phyloP scores from a whole-genome alignment of 2,329 filamentous ascomycete species.

The Pseudogymnoascus sp. region DNA sequence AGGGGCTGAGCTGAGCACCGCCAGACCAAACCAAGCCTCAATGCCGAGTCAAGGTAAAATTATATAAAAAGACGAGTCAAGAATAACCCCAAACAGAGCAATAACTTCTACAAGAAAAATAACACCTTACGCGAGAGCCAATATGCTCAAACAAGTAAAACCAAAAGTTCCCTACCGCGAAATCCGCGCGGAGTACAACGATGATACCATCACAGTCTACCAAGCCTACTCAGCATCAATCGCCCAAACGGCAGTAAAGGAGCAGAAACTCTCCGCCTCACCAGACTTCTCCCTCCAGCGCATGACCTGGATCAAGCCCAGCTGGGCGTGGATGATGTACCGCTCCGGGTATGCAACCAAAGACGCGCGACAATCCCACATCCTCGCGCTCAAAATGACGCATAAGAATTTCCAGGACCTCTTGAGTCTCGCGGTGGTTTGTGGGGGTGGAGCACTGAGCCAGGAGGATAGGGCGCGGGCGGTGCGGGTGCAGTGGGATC shows the following conservation, averaged over 20 bases:
- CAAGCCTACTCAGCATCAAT: slow-evolving; percentile 50
- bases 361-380: slow-evolving; percentile 43
- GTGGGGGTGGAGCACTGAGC: slow-evolving; percentile 26
- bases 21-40: neutral
- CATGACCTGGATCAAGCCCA: slow-evolving; percentile 60
- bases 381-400: slow-evolving; percentile 49
- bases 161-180: slow-evolving; percentile 34
- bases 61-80: neutral
- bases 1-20: neutral
- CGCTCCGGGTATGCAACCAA: slow-evolving; percentile 52
- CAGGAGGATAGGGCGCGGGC: slow-evolving; percentile 21
- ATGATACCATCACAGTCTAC: slow-evolving; percentile 49
- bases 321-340: slow-evolving; percentile 57
- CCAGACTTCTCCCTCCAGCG: slow-evolving; percentile 43
- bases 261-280: slow-evolving; percentile 44
- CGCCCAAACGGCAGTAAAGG: slow-evolving; percentile 41
- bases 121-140: neutral
- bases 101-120: neutral
- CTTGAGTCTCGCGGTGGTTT: slow-evolving; percentile 31
- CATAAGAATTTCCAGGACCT: slow-evolving; percentile 41
- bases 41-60: neutral
- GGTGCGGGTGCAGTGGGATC: slow-evolving; percentile 57
- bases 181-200: slow-evolving; percentile 44
- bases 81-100: neutral
- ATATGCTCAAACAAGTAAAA: neutral